Conservation (phyloP, 352 stramenopile genomes). For the Aphanomyces astaci region DNA sequence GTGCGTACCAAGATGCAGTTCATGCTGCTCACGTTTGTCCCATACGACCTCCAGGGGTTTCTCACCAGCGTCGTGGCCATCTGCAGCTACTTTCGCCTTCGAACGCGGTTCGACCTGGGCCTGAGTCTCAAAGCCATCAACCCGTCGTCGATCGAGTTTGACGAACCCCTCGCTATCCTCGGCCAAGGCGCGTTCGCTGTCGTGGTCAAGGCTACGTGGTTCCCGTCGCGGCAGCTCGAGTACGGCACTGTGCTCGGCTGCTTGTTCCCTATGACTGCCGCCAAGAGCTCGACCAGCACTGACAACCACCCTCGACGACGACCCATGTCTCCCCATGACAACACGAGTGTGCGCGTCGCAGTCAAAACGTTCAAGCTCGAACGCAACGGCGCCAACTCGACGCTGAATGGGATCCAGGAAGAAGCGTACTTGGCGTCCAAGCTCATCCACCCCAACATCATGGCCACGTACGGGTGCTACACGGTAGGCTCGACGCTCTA, state of each 20-base stretch:
- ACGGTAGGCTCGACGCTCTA: conserved; percentile 71
- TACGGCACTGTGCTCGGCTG: conserved; percentile 40
- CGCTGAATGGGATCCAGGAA: conserved; percentile 73
- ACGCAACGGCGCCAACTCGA: conserved; percentile 40
- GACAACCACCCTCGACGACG: too few relatives aligned
- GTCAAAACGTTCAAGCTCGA: conserved; percentile 59
- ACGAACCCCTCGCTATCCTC: conserved; percentile 67
- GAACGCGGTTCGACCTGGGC: conserved; percentile 67
- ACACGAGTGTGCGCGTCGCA: conserved; percentile 41
- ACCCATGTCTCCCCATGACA: background rate
- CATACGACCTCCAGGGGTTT: conserved; percentile 48
- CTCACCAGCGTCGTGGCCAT: conserved; percentile 38
- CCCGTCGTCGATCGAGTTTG: conserved; percentile 66
- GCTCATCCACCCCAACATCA: conserved; percentile 67
- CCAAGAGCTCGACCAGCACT: too few relatives aligned
- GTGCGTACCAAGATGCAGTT: background rate
- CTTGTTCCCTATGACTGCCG: conserved; percentile 31
- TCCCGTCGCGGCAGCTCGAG: conserved; percentile 24
- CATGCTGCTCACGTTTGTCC: conserved; percentile 7
- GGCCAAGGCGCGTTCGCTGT: conserved; percentile 73
- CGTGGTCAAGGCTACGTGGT: conserved; percentile 65
- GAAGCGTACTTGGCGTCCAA: conserved; percentile 74
- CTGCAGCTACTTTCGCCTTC: conserved; percentile 63
- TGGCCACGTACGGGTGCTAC: conserved; percentile 80
- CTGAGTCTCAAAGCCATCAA: conserved; percentile 73